Conservation (phyloP, 1,139 yeast genomes). For the Scheffersomyces insectosa region DNA sequence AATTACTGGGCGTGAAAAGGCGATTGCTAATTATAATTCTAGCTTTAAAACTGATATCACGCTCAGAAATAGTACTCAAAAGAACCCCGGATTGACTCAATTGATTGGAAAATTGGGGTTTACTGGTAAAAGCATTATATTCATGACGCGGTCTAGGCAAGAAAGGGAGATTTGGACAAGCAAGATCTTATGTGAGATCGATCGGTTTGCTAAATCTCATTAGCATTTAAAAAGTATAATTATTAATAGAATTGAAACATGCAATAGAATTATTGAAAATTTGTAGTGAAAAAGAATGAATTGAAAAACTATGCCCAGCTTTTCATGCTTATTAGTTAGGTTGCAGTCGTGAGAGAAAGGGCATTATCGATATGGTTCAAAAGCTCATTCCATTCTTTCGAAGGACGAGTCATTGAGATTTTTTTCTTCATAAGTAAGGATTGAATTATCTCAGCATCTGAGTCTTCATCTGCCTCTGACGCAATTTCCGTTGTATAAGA, state of each 20-base stretch:
- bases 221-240: slow-evolving; percentile 1
- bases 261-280: slow-evolving; percentile 1
- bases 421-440: neutral
- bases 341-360: neutral
- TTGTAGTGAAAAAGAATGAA: no score
- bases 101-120: slow-evolving; percentile 60
- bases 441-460: slow-evolving; percentile 7
- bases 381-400: slow-evolving; percentile 15
- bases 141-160: slow-evolving; percentile 78
- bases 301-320: no score
- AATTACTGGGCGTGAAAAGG: slow-evolving; percentile 22
- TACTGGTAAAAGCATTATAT: slow-evolving; percentile 67
- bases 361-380: slow-evolving; percentile 19
- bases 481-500: neutral
- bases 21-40: neutral
- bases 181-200: slow-evolving; percentile 62
- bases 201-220: slow-evolving; percentile 40
- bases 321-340: neutral
- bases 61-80: slow-evolving; percentile 9
- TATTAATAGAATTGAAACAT: slow-evolving; percentile 2
- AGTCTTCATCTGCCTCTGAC: slow-evolving; percentile 5
- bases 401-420: neutral
- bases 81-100: slow-evolving; percentile 44
- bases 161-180: slow-evolving; percentile 86
- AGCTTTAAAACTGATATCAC: neutral